Base-by-base conservation (phyloP, 2,329 filamentous ascomycete species). In the Cytospora paraplurivora region DNA sequence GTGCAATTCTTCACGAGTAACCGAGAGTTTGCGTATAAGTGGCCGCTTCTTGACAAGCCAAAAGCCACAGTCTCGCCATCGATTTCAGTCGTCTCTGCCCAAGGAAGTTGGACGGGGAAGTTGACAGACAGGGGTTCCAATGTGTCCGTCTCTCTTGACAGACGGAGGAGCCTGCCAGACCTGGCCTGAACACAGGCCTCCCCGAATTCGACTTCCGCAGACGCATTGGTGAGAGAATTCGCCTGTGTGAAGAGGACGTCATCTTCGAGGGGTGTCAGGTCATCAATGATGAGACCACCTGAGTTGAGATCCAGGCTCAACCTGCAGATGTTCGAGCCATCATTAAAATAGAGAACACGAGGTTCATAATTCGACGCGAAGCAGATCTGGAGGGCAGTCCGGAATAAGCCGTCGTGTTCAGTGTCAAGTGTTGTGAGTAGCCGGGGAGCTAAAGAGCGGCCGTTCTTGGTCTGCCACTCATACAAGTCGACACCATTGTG, bases 1-100 rank as follows among this genome's bases (percentile, higher is more conserved):
- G 94, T 98, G 75, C 93, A 97, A 70, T 95, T 96, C 74, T 91
- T 92, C 15, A 88, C 86, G 52, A 97, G 78, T 6, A 90, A 79
- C 17, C 83, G 85, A 3, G 88, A 86, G 72, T 93, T 91, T 49
- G 89, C 91, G 72, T 91, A 96, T 0, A 99, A 79, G 60, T 89
- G 83, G 0, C 95, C 95, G 62, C 86, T 89, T 55, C 85, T 83
- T 4, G 92, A 90, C 67, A 97, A 78, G 1, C 92, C 90, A 70
- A 86, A 78, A 2, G 78, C 80, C 51, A 84, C 70, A 10, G 79
- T 68, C 47, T 78, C 71, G 4, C 73, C 75, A 7, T 78, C 76
- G 7, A 78, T 70, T 56, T 78, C 76, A 62, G 77, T 73, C 4
- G 83, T 74, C 69, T 83, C 80, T 41, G 78, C 80, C 81, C 82